Percentiles rank a stretch among this genome's conserved stretches.
phyloP scores from a whole-genome alignment of 352 stramenopile species.

The Phytopythium helicoides region DNA sequence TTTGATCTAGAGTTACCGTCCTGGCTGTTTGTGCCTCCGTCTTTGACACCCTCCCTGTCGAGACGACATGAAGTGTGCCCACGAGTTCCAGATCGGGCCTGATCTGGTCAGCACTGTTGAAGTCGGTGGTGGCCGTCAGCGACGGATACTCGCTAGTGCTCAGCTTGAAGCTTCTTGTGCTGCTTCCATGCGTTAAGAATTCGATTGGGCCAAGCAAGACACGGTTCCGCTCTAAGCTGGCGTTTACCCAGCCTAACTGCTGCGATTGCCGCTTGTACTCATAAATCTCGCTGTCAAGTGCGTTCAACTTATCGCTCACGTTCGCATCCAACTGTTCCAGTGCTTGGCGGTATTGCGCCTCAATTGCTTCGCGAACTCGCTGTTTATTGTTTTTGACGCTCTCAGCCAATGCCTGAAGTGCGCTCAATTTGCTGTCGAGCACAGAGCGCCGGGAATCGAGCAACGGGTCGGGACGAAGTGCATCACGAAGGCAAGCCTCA shows the following conservation, averaged over 20 bases:
- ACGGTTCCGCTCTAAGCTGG: constrained; percentile 54
- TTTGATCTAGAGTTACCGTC: too few species aligned
- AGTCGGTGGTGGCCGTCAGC: constrained; percentile 10
- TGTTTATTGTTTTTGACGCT: constrained; percentile 40
- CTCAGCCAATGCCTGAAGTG: constrained; percentile 25
- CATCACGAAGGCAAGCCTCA: constrained; percentile 61
- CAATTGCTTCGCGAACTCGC: constrained; percentile 46
- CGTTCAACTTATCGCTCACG: constrained; percentile 37
- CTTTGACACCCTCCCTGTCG: constrained; percentile 23
- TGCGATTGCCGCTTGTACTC: constrained; percentile 65
- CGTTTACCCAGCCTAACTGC: constrained; percentile 74
- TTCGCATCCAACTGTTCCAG: constrained; percentile 43
- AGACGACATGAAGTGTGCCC: constrained; percentile 51
- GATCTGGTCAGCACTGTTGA: constrained; percentile 45
- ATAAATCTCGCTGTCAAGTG: constrained; percentile 54
- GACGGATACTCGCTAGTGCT: constrained; percentile 68
- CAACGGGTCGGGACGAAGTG: constrained; percentile 54
- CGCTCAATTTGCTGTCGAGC: constrained; percentile 52
- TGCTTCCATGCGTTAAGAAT: constrained; percentile 68
- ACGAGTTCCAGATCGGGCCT: constrained; percentile 60
- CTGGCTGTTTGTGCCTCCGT: constrained; percentile 5
- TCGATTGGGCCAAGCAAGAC: constrained; percentile 36
- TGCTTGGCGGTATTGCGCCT: constrained; percentile 45
- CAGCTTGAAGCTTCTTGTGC: constrained; percentile 58
- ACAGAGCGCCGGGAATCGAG: constrained; percentile 63